A percentile compares a stretch with the other conserved stretches of the same genome.
phyloP scores from a whole-genome alignment of 139 green algal species.

The Limnomonas spitsbergensis region DNA sequence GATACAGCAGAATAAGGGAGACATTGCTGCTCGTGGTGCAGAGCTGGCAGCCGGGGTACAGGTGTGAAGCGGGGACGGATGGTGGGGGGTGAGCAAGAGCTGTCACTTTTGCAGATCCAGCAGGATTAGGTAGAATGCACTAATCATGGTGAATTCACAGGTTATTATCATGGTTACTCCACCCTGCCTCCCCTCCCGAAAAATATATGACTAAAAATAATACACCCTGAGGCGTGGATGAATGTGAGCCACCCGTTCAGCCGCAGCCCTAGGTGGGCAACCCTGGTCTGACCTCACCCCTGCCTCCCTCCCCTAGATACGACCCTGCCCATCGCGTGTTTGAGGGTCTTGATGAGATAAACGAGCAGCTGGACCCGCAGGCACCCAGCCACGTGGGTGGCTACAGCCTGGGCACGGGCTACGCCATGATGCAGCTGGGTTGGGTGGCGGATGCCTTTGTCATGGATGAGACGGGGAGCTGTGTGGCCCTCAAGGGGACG shows the following conservation, averaged over 20 bases:
- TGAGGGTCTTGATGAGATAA: background rate
- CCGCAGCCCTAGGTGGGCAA: too few species aligned
- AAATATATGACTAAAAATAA: too few species aligned
- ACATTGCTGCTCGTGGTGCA: background rate
- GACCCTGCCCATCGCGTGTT: background rate
- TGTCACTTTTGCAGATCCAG: background rate
- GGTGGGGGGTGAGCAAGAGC: too few species aligned
- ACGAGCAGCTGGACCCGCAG: background rate
- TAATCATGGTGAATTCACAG: too few species aligned
- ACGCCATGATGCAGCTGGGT: slow-evolving; percentile 23
- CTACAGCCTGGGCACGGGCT: slow-evolving; percentile 10
- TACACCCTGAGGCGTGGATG: too few species aligned
- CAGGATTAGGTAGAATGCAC: background rate
- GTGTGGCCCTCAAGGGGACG: slow-evolving; percentile 13
- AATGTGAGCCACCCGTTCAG: too few species aligned
- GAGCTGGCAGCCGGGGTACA: background rate
- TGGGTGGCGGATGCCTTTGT: slow-evolving; percentile 39
- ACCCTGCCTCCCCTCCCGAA: too few species aligned
- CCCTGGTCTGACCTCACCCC: too few species aligned
- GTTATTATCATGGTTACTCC: too few species aligned
- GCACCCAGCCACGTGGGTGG: background rate
- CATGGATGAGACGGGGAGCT: slow-evolving; percentile 21
- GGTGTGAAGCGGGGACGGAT: background rate
- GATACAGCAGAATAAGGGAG: background rate
- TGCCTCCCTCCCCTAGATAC: too few species aligned